Base-by-base conservation (phyloP, 306 rosid species). In the Elaeagnus macrophylla region DNA sequence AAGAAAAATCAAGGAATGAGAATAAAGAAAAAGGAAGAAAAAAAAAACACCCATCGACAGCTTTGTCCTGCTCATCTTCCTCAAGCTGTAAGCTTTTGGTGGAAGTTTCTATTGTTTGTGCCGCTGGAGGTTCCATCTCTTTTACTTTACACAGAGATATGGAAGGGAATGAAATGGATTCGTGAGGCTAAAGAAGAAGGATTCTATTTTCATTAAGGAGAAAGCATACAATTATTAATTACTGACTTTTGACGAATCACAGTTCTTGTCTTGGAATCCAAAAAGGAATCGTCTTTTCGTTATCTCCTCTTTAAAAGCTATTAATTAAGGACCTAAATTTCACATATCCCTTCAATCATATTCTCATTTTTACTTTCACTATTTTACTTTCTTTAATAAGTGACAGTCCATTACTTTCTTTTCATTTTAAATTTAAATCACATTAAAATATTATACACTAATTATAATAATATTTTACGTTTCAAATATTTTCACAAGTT, bases 81-180 rank as follows among this genome's bases (percentile, higher is more conserved):
- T 46, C 72, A 12, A 42, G 64, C 37, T 69, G 61, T 37, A 39
- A 44, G 48, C 7, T 59, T 25, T 60, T 75, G 75, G 47, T 59
- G 6, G 84, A 70, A 58, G 55, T 54, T 2, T 88, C 83, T 9
- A 81, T 73, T 56, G 94, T 66, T 61, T 88, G 96, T 51, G 83
- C 37, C 39, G 67, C 67, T 13, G 94, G 94, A 40, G 94, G 90
- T 7, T 84, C 90, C 96, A 88, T 87, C 32, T 54, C n/a, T 19
- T 1, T 66, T 49, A 50, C 19, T 40, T 14, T 40, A 37, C 12
- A 7, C 16, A 13, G 2, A 6, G 37, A 13, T 14, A 10, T 36
- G 15, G 38, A 43, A 7, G n/a, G n/a, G n/a, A 45, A 45, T 45
- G 49, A 46, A 9, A 25, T 8, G 38, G 7, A 10, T 19, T 15